These are phyloP conservation scores for Monosporascus sp. DNA, from an alignment of 2,329 filamentous ascomycete genomes.

Conservation along the genomic window DNA sequence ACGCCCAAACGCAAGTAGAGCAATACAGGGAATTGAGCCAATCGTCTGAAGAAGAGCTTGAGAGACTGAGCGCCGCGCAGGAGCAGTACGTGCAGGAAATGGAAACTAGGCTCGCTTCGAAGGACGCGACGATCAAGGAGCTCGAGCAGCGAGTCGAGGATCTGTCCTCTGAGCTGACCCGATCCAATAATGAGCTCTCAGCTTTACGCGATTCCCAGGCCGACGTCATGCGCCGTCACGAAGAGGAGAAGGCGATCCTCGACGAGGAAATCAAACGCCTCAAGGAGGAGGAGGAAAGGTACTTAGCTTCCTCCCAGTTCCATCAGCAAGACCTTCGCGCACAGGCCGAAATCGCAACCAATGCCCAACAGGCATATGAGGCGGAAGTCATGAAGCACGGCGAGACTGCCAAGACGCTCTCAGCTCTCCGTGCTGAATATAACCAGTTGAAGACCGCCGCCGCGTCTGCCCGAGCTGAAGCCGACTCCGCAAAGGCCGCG, in stretches of 20 bases:
- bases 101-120: constrained; percentile 68
- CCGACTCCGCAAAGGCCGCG: constrained; percentile 76
- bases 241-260: constrained; percentile 76
- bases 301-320: constrained; percentile 73
- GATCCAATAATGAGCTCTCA: constrained; percentile 77
- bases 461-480: constrained; percentile 69
- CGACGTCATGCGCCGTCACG: constrained; percentile 63
- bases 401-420: constrained; percentile 82
- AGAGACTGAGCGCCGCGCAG: constrained; percentile 71
- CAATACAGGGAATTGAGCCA: constrained; percentile 87
- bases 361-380: constrained; percentile 93
- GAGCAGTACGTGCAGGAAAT: constrained; percentile 87
- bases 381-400: constrained; percentile 91
- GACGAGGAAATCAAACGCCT: constrained; percentile 76
- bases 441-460: constrained; percentile 78
- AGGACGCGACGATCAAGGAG: constrained; percentile 74
- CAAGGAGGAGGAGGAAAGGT: constrained; percentile 77
- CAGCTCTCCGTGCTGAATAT: constrained; percentile 71
- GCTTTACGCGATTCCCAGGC: constrained; percentile 74
- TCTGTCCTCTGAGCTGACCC: constrained; percentile 73
- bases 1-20: constrained; percentile 74
- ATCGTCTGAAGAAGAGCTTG: constrained; percentile 78
- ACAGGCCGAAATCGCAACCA: constrained; percentile 88
- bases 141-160: constrained; percentile 80
- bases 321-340: constrained; percentile 89